Evolutionary conservation across 805 yeast species (phyloP).

Genomic region (Candida gorgasii): DNA sequence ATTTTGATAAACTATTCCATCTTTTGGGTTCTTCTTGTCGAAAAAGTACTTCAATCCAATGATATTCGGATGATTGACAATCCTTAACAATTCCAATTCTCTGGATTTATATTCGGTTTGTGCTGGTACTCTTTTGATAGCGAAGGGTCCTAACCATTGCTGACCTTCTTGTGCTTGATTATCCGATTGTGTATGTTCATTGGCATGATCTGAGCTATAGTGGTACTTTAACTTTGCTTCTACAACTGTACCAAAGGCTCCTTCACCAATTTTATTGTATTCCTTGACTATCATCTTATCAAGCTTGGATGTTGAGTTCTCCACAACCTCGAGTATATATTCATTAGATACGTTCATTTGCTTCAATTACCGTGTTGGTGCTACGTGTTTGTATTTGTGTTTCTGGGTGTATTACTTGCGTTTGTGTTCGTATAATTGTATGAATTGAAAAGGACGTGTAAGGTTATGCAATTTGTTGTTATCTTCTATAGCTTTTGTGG

Average conservation of each 20-base stretch:
- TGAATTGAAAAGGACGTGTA: background rate
- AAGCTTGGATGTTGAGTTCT: conserved; percentile 53
- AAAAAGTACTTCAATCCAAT: conserved; percentile 69
- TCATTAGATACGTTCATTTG: conserved; percentile 24
- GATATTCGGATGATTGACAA: conserved; percentile 78
- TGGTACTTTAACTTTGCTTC: conserved; percentile 57
- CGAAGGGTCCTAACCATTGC: conserved; percentile 80
- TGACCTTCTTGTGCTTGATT: conserved; percentile 14
- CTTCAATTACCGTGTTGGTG: too few relatives aligned
- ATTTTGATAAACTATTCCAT: conserved; percentile 71
- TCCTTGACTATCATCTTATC: conserved; percentile 70
- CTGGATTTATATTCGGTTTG: conserved; percentile 84
- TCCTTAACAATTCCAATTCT: conserved; percentile 73
- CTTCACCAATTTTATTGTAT: conserved; percentile 76
- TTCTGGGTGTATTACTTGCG: background rate
- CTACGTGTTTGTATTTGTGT: background rate
- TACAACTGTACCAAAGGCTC: conserved; percentile 83
- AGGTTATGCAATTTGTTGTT: background rate
- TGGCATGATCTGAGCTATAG: conserved; percentile 12
- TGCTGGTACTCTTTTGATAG: conserved; percentile 82
- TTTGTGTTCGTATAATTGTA: background rate
- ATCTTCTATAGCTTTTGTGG: background rate
- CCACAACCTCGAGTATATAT: conserved; percentile 51
- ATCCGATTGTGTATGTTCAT: too few relatives aligned
- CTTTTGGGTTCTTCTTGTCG: conserved; percentile 61